Base-by-base conservation (phyloP, 1,284 basidiomycete species). In the Ceratobasidium sp. region DNA sequence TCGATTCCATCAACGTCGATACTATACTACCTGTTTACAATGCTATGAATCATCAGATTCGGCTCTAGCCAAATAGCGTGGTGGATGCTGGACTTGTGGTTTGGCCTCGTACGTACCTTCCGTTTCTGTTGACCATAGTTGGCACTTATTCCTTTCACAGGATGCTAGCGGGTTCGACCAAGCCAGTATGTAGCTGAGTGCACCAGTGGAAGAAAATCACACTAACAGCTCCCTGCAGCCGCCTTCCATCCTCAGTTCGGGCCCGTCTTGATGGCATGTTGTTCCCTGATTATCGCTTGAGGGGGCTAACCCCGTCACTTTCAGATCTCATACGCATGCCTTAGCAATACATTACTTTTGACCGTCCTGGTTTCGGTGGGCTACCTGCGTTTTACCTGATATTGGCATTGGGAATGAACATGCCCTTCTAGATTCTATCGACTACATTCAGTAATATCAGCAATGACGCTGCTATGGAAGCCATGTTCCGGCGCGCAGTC, bases 361-460 rank as follows among this genome's bases (percentile, higher is more conserved):
- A 54, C 29, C 16, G 48, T 58, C 19, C 34, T 64, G 22, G 56
- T 51, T 64, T 63, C 27, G 46, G 41, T 68, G 77, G 74, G 76
- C 93, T 13, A 34, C 8, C n/a, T 27, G 31, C 14, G 14, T 34
- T 37, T 5, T 37, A 34, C 34, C n/a, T 4, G 8, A 37, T 9
- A 19, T 39, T 39, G 58, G 89, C 11, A 43, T 27, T 96, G 94
- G 79, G 93, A 93, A 6, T 93, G 93, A 81, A 80, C 96, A 77
- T 95, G 92, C 78, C 97, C 59, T 78, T 59, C 78, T 84, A 90
- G 95, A 96, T 98, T 61, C 85, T 98, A 24, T 95, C 94, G 8
- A 93, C 98, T 81, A 98, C 96, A 0, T 98, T 98, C 81, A 90
- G 94, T 0, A 93, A 88, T 22, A 95, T 98, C 79, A 96, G 91